phyloP scores from a whole-genome alignment of 169 alveolate genomes.

The Eimeria zaria region DNA sequence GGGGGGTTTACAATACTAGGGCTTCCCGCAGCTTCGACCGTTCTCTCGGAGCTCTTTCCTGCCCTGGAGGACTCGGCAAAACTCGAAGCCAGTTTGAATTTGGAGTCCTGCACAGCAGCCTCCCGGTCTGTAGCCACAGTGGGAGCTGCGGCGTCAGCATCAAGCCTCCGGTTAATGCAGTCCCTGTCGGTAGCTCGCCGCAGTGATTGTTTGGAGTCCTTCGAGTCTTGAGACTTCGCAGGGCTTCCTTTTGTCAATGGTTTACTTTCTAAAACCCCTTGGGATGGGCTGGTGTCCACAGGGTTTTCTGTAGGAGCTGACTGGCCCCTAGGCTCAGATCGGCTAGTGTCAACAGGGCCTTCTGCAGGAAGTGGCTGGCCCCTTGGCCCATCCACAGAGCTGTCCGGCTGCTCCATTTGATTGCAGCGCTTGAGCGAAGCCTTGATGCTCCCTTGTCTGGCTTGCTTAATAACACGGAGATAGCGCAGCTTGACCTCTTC shows the following conservation, averaged over 20 bases:
- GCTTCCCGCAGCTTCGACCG: neutral
- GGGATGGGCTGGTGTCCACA: neutral
- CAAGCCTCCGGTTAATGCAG: neutral
- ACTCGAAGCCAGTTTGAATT: neutral
- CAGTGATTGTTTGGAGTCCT: neutral
- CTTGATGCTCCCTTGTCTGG: conserved; percentile 39
- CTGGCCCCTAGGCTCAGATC: neutral
- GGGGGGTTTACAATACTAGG: neutral
- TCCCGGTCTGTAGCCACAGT: neutral
- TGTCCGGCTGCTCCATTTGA: neutral
- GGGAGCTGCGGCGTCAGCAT: neutral
- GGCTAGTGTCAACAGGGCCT: too few species aligned
- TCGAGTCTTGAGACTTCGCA: neutral
- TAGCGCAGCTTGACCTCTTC: conserved; percentile 59
- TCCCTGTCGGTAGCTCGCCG: neutral
- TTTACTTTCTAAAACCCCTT: neutral
- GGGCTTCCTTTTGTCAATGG: neutral
- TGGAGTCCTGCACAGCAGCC: neutral
- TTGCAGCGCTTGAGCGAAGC: conserved; percentile 36
- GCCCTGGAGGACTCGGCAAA: neutral
- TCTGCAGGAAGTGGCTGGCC: neutral
- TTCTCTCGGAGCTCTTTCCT: neutral
- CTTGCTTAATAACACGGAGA: neutral
- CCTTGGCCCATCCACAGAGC: neutral
- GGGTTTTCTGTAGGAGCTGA: neutral